Evolutionary conservation across 495 filamentous ascomycete genomes (phyloP).

Genomic region (Mycothermus thermophilus): DNA sequence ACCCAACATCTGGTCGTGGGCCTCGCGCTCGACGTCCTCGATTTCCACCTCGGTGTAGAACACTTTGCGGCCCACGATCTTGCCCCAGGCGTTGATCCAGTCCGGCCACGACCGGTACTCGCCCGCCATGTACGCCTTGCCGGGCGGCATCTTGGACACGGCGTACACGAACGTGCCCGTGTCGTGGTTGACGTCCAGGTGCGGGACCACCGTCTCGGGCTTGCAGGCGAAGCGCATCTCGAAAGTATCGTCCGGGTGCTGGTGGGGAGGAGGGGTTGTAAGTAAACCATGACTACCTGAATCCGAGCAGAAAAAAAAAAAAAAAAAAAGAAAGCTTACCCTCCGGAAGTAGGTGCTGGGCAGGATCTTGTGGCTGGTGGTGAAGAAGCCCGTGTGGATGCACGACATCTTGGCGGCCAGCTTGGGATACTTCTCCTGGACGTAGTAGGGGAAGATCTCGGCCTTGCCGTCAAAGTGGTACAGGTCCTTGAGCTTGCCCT

Average conservation of each 20-base stretch:
- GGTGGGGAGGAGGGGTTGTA: too few species aligned
- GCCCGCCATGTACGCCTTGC: slow-evolving; percentile 29
- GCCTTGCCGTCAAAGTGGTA: slow-evolving; percentile 35
- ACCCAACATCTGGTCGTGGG: slow-evolving; percentile 20
- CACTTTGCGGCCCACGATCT: slow-evolving; percentile 10
- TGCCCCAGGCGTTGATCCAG: slow-evolving; percentile 22
- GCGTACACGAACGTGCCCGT: slow-evolving; percentile 31
- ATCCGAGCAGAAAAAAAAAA: too few species aligned
- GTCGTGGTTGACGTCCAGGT: slow-evolving; percentile 27
- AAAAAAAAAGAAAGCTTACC: slow-evolving; percentile 13
- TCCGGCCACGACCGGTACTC: slow-evolving; percentile 23
- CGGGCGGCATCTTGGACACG: slow-evolving; percentile 28
- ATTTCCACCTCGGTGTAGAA: slow-evolving; percentile 22
- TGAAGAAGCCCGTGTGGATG: slow-evolving; percentile 34
- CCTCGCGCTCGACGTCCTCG: slow-evolving; percentile 22
- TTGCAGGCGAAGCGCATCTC: slow-evolving; percentile 27
- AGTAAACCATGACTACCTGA: too few species aligned
- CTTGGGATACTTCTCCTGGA: slow-evolving; percentile 22
- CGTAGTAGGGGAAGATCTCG: slow-evolving; percentile 28
- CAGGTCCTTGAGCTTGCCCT: slow-evolving; percentile 24
- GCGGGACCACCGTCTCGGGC: slow-evolving; percentile 19
- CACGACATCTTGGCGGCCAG: slow-evolving; percentile 33
- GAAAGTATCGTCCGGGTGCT: slow-evolving; percentile 21
- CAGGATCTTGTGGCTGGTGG: slow-evolving; percentile 24
- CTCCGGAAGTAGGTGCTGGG: slow-evolving; percentile 26